Conservation (phyloP, 345 rosid genomes). For the Eucalyptus tenuipes region DNA sequence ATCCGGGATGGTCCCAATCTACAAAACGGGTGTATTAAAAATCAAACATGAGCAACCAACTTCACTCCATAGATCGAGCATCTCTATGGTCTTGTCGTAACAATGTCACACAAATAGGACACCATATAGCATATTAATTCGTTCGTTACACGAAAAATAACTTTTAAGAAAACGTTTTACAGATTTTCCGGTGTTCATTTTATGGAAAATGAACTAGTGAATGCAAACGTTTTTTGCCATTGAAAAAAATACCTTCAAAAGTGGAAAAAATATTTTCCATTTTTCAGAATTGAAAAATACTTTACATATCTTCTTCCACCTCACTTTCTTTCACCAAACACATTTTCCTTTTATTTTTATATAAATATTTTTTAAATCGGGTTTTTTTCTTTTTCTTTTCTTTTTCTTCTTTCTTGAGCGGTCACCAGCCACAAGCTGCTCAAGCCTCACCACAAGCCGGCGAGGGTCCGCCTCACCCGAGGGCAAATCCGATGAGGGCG, state of each 20-base stretch:
- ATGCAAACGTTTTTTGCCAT: accelerated
- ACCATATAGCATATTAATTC: not conserved
- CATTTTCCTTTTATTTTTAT: too few relatives aligned
- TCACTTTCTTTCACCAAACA: too few relatives aligned
- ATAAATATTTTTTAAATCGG: too few relatives aligned
- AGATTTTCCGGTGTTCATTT: accelerated
- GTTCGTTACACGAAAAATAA: accelerated
- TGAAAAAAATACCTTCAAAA: too few relatives aligned
- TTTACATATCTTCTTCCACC: too few relatives aligned
- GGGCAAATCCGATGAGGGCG: accelerated
- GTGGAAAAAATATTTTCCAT: too few relatives aligned
- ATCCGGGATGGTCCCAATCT: constrained; percentile 11
- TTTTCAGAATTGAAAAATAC: too few relatives aligned
- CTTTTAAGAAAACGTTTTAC: accelerated
- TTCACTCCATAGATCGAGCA: not conserved
- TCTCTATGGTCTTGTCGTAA: not conserved
- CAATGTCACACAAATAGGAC: not conserved
- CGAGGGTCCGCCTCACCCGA: accelerated
- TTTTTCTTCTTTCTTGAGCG: too few relatives aligned
- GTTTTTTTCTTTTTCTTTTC: too few relatives aligned
- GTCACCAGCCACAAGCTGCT: accelerated
- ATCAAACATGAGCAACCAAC: not conserved
- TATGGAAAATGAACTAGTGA: accelerated
- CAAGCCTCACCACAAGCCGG: too few relatives aligned
- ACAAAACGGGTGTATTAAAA: not conserved